A percentile compares a stretch with the other conserved stretches of the same genome.
Conservation (phyloP, 805 yeast species). For the Zygoascus tannicola region DNA sequence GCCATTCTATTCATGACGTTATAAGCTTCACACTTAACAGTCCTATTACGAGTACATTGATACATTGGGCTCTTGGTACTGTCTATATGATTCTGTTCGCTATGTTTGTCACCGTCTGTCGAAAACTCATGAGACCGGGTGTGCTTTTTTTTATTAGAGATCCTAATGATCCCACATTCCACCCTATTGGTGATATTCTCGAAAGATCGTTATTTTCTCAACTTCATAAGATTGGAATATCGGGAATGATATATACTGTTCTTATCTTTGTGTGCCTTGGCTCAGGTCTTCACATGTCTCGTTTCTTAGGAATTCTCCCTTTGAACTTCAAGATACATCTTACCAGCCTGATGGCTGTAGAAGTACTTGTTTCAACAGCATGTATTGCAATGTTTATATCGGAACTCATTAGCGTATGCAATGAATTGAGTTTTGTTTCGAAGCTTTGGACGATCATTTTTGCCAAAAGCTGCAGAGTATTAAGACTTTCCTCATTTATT, state of each 20-base stretch:
- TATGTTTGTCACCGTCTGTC: constrained; percentile 71
- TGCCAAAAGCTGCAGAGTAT: constrained; percentile 40
- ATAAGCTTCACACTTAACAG: constrained; percentile 6
- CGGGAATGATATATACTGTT: constrained; percentile 49
- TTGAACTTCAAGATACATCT: constrained; percentile 9
- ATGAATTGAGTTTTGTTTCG: not conserved
- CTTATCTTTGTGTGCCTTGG: constrained; percentile 75
- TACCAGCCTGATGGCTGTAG: constrained; percentile 7
- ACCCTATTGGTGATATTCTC: constrained; percentile 78
- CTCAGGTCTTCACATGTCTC: constrained; percentile 14
- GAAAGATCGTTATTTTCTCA: constrained; percentile 68
- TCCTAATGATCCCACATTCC: constrained; percentile 87
- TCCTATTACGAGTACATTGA: constrained; percentile 21
- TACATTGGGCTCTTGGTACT: constrained; percentile 69
- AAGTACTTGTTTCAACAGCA: constrained; percentile 8
- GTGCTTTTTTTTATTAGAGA: constrained; percentile 85
- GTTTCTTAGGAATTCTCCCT: constrained; percentile 16
- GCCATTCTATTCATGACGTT: constrained; percentile 6
- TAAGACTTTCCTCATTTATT: constrained; percentile 78
- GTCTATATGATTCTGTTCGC: constrained; percentile 83
- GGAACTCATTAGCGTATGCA: not conserved
- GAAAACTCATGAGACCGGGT: constrained; percentile 76
- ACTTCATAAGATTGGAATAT: constrained; percentile 57
- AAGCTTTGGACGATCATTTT: constrained; percentile 53
- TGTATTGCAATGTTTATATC: not conserved